phyloP scores from a whole-genome alignment of 257 asterid genomes.

The Jacaranda copaia region DNA sequence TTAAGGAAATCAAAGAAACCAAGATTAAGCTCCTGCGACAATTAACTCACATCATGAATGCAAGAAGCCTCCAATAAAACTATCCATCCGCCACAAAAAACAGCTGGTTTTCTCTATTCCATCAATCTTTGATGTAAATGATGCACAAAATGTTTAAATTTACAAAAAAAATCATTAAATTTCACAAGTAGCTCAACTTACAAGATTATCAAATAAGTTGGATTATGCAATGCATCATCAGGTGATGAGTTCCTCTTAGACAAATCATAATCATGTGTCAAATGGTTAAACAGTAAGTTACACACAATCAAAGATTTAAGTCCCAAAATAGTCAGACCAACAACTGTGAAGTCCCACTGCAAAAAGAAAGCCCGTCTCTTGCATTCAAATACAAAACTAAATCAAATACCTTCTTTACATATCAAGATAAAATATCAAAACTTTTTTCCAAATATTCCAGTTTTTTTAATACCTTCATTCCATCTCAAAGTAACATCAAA shows the following conservation, averaged over 20 bases:
- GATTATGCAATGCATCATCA: not conserved
- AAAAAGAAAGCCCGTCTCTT: not conserved
- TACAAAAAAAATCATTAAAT: no score
- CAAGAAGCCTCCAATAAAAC: no score
- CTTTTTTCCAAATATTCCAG: not conserved
- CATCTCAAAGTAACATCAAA: not conserved
- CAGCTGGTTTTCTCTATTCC: no score
- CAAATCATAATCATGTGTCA: not conserved
- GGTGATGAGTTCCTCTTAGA: not conserved
- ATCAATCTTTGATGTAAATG: no score
- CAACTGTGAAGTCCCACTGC: not conserved
- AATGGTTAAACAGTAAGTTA: not conserved
- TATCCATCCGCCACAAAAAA: no score
- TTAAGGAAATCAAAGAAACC: no score
- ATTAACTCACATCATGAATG: no score
- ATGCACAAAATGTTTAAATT: no score
- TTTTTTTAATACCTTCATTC: not conserved
- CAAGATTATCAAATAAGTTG: not conserved
- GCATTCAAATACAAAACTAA: not conserved
- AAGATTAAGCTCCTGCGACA: no score
- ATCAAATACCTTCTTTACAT: slow-evolving; percentile 15
- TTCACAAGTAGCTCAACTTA: no score
- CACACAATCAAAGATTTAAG: not conserved
- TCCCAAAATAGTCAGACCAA: not conserved
- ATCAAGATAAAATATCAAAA: not conserved